Conservation (phyloP, 495 filamentous ascomycete species). For the Xylaria scruposa region DNA sequence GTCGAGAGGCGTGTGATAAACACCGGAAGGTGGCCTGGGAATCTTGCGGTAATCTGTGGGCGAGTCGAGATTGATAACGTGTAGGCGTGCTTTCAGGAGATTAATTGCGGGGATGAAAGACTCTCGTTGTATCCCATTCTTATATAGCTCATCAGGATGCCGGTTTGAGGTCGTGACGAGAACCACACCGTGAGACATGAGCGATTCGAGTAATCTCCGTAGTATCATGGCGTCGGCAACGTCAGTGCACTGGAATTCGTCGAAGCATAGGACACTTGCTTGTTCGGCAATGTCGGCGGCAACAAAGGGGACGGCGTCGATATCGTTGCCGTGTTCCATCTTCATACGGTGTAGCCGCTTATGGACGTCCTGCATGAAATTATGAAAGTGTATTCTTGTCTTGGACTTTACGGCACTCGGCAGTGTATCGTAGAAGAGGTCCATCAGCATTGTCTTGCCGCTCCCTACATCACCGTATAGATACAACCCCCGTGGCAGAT, state of each 20-base stretch:
- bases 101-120: conserved; percentile 96
- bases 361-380: conserved; percentile 99
- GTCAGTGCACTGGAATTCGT: conserved; percentile 99
- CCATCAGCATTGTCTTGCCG: conserved; percentile 99
- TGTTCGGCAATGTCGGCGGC: conserved; percentile 89
- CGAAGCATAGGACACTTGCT: conserved; percentile 90
- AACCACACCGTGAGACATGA: conserved; percentile 97
- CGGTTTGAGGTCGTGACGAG: conserved; percentile 97
- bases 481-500: conserved; percentile 87
- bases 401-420: conserved; percentile 80
- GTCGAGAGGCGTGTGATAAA: conserved; percentile 86
- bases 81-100: conserved; percentile 79
- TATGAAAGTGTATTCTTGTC: conserved; percentile 98
- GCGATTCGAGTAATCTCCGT: conserved; percentile 79
- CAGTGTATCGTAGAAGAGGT: conserved; percentile 95
- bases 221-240: conserved; percentile 99
- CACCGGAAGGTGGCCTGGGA: conserved; percentile 87
- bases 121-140: conserved; percentile 94
- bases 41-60: conserved; percentile 97
- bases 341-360: conserved; percentile 88
- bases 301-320: conserved; percentile 91
- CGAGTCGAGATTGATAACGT: conserved; percentile 93
- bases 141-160: conserved; percentile 94
- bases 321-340: conserved; percentile 84
- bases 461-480: conserved; percentile 97